phyloP scores from a whole-genome alignment of 148 eudicot genomes.

The Linanthus parryae region DNA sequence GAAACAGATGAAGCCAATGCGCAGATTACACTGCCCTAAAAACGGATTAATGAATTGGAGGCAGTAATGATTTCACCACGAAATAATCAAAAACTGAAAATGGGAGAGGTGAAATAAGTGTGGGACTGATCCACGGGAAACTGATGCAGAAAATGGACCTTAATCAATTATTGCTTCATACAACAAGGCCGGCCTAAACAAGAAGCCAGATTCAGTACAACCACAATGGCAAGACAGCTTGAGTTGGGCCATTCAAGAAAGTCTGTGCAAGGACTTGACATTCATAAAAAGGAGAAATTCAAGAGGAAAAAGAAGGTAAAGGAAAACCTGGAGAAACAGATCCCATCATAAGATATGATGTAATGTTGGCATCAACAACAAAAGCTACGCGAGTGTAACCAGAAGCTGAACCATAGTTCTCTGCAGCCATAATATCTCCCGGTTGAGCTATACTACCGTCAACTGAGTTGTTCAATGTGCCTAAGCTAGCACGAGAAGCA shows the following conservation, averaged over 20 bases:
- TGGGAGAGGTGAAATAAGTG: no score
- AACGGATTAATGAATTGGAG: no score
- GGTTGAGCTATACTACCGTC: conserved; percentile 46
- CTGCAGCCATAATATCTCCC: conserved; percentile 49
- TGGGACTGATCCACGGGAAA: no score
- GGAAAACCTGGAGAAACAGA: conserved; percentile 91
- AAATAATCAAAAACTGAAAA: no score
- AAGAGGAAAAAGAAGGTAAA: conserved; percentile 1
- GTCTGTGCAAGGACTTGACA: background rate
- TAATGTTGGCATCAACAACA: conserved; percentile 96
- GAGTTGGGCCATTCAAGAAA: background rate
- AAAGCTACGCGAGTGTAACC: conserved; percentile 83
- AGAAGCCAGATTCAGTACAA: no score
- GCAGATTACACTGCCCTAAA: no score
- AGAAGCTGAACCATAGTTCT: conserved; percentile 38
- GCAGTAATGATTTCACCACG: no score
- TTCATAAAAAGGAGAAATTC: conserved; percentile 2
- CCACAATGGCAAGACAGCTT: background rate
- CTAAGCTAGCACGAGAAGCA: conserved; percentile 41
- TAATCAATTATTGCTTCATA: no score
- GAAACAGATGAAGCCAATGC: no score
- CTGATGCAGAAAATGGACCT: no score
- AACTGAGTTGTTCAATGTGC: conserved; percentile 38
- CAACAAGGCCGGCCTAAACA: no score
- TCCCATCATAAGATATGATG: conserved; percentile 99